Evolutionary conservation across 495 filamentous ascomycete species (phyloP).

Genomic region (Penicillium bovifimosum): DNA sequence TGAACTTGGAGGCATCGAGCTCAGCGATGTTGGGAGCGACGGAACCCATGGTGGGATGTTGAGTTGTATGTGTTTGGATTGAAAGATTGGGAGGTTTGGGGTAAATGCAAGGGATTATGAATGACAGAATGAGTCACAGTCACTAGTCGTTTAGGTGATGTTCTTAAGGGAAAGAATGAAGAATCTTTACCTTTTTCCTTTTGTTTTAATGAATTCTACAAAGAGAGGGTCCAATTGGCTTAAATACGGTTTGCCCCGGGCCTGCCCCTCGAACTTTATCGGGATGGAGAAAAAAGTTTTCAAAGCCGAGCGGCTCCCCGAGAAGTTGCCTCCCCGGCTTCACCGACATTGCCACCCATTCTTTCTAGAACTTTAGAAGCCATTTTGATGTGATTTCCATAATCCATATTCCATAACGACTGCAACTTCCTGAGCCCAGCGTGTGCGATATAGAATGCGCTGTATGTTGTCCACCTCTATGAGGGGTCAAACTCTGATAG

Average conservation of each 20-base stretch:
- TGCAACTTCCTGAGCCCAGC: no score
- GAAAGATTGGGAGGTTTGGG: neutral
- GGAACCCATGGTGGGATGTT: constrained; percentile 31
- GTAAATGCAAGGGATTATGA: neutral
- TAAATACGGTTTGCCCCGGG: constrained; percentile 8
- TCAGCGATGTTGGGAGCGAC: constrained; percentile 31
- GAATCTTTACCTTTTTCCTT: neutral
- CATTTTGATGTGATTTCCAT: no score
- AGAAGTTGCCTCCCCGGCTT: neutral
- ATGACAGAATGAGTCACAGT: no score
- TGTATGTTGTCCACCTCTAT: neutral
- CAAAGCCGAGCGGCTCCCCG: neutral
- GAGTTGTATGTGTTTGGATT: neutral
- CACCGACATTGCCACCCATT: no score
- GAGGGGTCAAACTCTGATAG: neutral
- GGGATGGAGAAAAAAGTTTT: constrained; percentile 5
- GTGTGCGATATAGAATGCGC: no score
- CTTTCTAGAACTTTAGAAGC: neutral
- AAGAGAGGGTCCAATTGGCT: neutral
- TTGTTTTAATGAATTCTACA: neutral
- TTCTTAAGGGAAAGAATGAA: neutral
- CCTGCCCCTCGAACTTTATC: neutral
- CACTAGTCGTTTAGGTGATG: constrained; percentile 3
- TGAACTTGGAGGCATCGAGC: constrained; percentile 71
- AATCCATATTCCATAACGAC: no score